Evolutionary conservation across 306 rosid genomes (phyloP).

Genomic region (Clitoria ternatea): DNA sequence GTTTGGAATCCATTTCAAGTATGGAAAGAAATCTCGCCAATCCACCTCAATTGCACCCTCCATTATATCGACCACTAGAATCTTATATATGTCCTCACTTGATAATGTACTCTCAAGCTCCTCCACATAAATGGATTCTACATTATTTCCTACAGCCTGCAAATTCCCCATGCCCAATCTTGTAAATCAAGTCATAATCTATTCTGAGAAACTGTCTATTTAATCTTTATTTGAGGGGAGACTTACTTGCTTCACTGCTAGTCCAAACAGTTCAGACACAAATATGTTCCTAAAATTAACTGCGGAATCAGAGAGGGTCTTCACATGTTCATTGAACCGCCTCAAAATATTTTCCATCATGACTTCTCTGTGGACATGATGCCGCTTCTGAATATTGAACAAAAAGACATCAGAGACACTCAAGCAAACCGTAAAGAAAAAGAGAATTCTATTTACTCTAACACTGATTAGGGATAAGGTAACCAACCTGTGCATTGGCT

Average conservation of each 20-base stretch:
- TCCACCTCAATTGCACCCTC: constrained; percentile 96
- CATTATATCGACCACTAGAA: constrained; percentile 71
- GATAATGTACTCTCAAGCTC: constrained; percentile 48
- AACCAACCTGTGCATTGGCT: constrained; percentile 68
- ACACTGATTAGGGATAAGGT: background rate
- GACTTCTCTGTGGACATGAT: constrained; percentile 51
- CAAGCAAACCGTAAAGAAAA: background rate
- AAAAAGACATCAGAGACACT: background rate
- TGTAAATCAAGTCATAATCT: background rate
- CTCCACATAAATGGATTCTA: constrained; percentile 64
- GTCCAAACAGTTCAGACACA: constrained; percentile 61
- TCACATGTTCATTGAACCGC: constrained; percentile 40
- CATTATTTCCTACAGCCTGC: constrained; percentile 67
- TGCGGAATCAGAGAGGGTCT: constrained; percentile 40
- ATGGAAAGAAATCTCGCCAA: constrained; percentile 98
- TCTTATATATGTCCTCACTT: constrained; percentile 50
- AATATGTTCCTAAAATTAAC: constrained; percentile 65
- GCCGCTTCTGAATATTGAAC: constrained; percentile 62
- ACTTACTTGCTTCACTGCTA: constrained; percentile 77
- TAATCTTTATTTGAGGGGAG: background rate
- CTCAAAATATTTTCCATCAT: constrained; percentile 54
- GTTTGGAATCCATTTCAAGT: constrained; percentile 90
- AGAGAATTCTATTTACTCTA: background rate
- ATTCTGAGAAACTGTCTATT: background rate
- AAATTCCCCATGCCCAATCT: constrained; percentile 1